phyloP scores from a whole-genome alignment of 495 filamentous ascomycete species.

The Aspergillus ellipticus region DNA sequence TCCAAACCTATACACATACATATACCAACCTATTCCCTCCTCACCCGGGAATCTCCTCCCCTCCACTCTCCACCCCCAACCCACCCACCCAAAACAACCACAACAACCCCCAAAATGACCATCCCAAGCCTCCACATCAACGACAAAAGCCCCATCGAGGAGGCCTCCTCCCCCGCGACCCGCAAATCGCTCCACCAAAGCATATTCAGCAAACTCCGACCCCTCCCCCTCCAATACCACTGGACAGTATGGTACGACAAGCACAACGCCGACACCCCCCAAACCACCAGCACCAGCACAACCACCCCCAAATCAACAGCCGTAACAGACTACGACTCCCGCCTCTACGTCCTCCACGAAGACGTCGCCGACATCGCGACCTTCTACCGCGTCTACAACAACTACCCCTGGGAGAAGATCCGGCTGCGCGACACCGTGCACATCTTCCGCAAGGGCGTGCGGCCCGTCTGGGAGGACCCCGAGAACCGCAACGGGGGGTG shows the following conservation, averaged over 20 bases:
- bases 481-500: slow-evolving; percentile 76
- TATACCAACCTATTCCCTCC: neutral
- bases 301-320: too few relatives aligned
- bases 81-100: too few relatives aligned
- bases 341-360: slow-evolving; percentile 62
- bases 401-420: slow-evolving; percentile 73
- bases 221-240: slow-evolving; percentile 48
- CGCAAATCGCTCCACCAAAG: slow-evolving; percentile 33
- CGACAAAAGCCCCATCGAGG: slow-evolving; percentile 9
- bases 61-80: neutral
- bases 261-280: slow-evolving; percentile 24
- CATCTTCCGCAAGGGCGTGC: slow-evolving; percentile 81
- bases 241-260: slow-evolving; percentile 61
- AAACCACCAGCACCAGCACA: slow-evolving; percentile 48
- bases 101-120: slow-evolving; percentile 13
- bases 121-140: slow-evolving; percentile 18
- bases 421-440: slow-evolving; percentile 79
- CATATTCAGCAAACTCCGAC: slow-evolving; percentile 45
- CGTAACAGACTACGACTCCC: slow-evolving; percentile 56
- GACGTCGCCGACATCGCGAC: slow-evolving; percentile 72
- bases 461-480: slow-evolving; percentile 87
- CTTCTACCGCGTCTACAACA: slow-evolving; percentile 90
- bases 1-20: neutral
- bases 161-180: slow-evolving; percentile 1
- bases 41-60: neutral